Evolutionary conservation across 257 asterid genomes (phyloP).

Genomic region (Anisodus acutangulus): DNA sequence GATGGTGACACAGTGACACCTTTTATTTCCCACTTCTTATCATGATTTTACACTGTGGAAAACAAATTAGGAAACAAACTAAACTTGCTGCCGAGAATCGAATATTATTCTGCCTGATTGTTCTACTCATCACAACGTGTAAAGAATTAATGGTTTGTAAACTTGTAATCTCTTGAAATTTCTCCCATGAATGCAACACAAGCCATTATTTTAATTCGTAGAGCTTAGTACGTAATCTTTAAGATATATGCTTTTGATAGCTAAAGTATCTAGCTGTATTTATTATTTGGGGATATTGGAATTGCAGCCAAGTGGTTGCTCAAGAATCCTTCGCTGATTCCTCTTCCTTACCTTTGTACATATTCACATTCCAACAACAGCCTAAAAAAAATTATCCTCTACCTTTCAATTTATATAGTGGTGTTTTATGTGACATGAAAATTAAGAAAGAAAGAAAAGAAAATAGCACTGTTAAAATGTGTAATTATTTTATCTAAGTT

Average conservation of each 20-base stretch:
- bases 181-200: not conserved
- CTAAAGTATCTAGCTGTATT: not conserved
- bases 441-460: too few species aligned
- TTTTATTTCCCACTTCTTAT: not conserved
- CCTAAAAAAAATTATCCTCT: too few species aligned
- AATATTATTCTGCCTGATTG: slow-evolving; percentile 12
- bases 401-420: too few species aligned
- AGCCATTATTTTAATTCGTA: too few species aligned
- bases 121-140: slow-evolving; percentile 18
- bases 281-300: not conserved
- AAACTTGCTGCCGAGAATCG: not conserved
- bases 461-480: too few species aligned
- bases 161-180: not conserved
- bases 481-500: too few species aligned
- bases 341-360: too few species aligned
- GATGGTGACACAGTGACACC: not conserved
- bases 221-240: slow-evolving; percentile 9
- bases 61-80: not conserved
- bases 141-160: not conserved
- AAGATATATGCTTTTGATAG: not conserved
- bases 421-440: too few species aligned
- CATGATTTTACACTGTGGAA: not conserved
- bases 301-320: not conserved
- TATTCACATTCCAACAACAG: too few species aligned
- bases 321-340: not conserved